A percentile compares a stretch with the other conserved stretches of the same genome.
Evolutionary conservation across 495 filamentous ascomycete genomes (phyloP).

Genomic region (Tuber microsphaerosporum): DNA sequence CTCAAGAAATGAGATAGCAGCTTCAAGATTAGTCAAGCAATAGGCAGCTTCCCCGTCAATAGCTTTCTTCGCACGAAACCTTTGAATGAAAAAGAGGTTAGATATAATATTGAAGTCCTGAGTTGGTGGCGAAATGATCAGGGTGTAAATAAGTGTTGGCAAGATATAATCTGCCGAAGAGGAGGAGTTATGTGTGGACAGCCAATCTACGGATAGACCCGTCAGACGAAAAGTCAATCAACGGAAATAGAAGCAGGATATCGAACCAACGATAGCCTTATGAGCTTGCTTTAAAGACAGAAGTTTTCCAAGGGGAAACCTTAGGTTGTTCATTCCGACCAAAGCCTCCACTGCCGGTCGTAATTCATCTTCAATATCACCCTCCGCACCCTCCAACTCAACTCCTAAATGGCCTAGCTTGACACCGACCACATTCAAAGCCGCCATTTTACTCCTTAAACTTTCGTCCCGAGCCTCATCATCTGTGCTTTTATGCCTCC

Average conservation of each 20-base stretch:
- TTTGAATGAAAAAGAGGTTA: conserved; percentile 86
- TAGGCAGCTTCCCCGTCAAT: conserved; percentile 91
- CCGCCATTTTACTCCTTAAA: conserved; percentile 86
- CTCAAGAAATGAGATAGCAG: conserved; percentile 90
- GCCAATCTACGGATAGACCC: conserved; percentile 27
- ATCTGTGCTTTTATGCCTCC: conserved; percentile 81
- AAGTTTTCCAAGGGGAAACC: conserved; percentile 84
- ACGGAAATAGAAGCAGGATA: not conserved
- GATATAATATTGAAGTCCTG: conserved; percentile 76
- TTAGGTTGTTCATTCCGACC: conserved; percentile 74
- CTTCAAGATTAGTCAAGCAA: conserved; percentile 92
- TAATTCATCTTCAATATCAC: conserved; percentile 46
- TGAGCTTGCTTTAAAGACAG: conserved; percentile 80
- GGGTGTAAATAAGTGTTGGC: conserved; percentile 87
- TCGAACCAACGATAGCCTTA: conserved; percentile 86
- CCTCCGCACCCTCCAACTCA: conserved; percentile 50
- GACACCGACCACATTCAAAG: conserved; percentile 81
- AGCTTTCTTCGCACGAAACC: conserved; percentile 79
- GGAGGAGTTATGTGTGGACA: conserved; percentile 55
- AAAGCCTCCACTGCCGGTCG: conserved; percentile 66
- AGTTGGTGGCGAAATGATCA: conserved; percentile 83
- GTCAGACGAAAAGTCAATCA: conserved; percentile 9
- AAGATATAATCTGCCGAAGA: conserved; percentile 96
- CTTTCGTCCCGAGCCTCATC: conserved; percentile 96
- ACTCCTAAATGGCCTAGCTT: conserved; percentile 78